Conservation (phyloP, 2,329 filamentous ascomycete genomes). For the Xylaria sp. region DNA sequence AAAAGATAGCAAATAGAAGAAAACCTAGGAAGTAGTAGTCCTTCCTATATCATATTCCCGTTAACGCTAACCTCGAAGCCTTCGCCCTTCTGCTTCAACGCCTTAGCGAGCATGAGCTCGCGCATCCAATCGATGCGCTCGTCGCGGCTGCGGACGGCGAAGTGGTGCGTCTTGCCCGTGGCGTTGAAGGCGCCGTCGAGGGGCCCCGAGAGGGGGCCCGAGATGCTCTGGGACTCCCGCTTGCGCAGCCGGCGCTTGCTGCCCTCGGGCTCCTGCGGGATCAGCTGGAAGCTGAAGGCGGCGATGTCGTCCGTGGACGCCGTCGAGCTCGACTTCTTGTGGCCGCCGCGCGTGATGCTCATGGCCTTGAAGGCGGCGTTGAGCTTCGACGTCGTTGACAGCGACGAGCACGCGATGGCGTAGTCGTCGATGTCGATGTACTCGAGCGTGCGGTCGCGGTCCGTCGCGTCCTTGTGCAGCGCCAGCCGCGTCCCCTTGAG, state of each 20-base stretch:
- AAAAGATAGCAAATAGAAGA: background rate
- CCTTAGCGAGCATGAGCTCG: constrained; percentile 91
- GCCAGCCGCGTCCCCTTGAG: constrained; percentile 79
- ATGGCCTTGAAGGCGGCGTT: constrained; percentile 87
- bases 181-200: constrained; percentile 61
- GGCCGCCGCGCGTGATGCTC: constrained; percentile 62
- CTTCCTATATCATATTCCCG: constrained; percentile 74
- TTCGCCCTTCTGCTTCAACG: constrained; percentile 83
- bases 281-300: constrained; percentile 86
- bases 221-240: constrained; percentile 60
- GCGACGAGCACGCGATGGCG: constrained; percentile 83
- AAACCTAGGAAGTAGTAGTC: background rate
- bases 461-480: constrained; percentile 73
- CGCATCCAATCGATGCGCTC: constrained; percentile 98
- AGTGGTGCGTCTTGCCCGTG: constrained; percentile 88
- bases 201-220: constrained; percentile 47
- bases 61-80: constrained; percentile 87
- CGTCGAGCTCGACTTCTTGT: constrained; percentile 55
- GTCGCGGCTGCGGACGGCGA: constrained; percentile 86
- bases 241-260: constrained; percentile 61
- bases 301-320: constrained; percentile 63
- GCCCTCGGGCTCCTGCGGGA: constrained; percentile 73
- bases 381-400: constrained; percentile 82
- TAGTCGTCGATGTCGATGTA: constrained; percentile 91
- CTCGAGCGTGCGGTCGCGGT: constrained; percentile 71